A percentile compares a stretch with the other conserved stretches of the same genome.
Evolutionary conservation across 208 protist species (phyloP).

Genomic region (Porcisia deanei): DNA sequence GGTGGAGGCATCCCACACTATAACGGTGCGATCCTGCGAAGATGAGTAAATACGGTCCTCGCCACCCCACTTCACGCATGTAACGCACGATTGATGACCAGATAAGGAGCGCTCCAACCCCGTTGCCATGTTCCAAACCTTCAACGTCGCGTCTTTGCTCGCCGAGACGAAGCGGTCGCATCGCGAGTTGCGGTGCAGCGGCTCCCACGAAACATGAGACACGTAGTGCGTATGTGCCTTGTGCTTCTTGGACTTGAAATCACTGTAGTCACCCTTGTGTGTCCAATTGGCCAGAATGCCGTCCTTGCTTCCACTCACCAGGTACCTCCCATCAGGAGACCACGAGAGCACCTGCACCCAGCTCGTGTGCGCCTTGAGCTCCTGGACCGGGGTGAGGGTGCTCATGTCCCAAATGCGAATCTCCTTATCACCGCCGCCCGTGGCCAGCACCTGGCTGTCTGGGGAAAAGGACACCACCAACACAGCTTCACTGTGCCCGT

Average conservation of each 20-base stretch:
- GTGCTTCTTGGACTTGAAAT: slow-evolving; percentile 79
- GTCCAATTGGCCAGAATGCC: slow-evolving; percentile 94
- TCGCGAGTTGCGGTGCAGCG: slow-evolving; percentile 87
- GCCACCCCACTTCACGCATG: slow-evolving; percentile 97
- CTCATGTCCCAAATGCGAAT: slow-evolving; percentile 98
- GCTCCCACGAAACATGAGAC: slow-evolving; percentile 96
- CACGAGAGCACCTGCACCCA: slow-evolving; percentile 97
- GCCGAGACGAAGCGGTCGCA: slow-evolving; percentile 91
- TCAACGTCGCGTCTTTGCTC: slow-evolving; percentile 94
- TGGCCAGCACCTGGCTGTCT: slow-evolving; percentile 94
- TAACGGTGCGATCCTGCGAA: slow-evolving; percentile 97
- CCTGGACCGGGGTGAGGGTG: slow-evolving; percentile 93
- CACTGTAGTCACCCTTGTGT: slow-evolving; percentile 69
- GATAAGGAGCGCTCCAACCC: slow-evolving; percentile 88
- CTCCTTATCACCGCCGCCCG: slow-evolving; percentile 95
- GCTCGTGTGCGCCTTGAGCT: slow-evolving; percentile 91
- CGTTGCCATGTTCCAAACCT: slow-evolving; percentile 84
- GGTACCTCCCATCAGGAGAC: slow-evolving; percentile 93
- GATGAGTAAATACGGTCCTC: slow-evolving; percentile 94
- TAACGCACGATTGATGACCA: slow-evolving; percentile 96
- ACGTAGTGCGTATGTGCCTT: slow-evolving; percentile 96
- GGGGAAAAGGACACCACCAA: slow-evolving; percentile 95
- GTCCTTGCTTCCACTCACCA: slow-evolving; percentile 96
- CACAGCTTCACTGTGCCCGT: slow-evolving; percentile 96
- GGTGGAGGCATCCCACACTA: slow-evolving; percentile 93